Evolutionary conservation across 2,329 filamentous ascomycete species (phyloP), one percentile per base, ranked within the genome.

Genomic region (Claviceps quebecensis): DNA sequence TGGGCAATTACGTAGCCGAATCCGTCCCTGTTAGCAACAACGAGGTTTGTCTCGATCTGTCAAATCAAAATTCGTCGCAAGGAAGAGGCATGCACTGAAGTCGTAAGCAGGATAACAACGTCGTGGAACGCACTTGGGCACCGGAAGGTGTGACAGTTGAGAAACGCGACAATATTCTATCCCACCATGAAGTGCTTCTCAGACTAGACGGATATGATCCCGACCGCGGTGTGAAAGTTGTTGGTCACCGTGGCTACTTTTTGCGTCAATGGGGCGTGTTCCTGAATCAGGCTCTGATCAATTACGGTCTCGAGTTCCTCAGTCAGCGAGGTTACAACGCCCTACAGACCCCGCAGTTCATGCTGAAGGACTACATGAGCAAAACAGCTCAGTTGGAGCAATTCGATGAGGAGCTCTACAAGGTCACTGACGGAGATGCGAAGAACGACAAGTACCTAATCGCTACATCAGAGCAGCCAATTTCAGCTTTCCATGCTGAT

Each of bases 321-420:
- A 80, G 80, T 67, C 75, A 79, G 60, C 86, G 84, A 67, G 89
- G 86, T 52, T 95, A 89, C 69, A 88, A 78, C 34, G 83, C 87
- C 7, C 81, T 91, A 57, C 87, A 93, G 63, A 85, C 91, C 1
- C 90, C 90, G 1, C 89, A 88, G 64, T 94, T 98, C 74, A 95
- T 97, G 87, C 78, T 91, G 56, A 86, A 87, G 68, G 87, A 95
- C 48, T 84, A 88, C 67, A 98, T 98, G 93, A 90, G 86, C 54
- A 97, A 97, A 76, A 98, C 93, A 0, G 93, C 93, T 2, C 93
- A 98, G 70, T 81, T 98, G 26, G 89, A 93, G 59, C 87, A 96
- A 63, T 98, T 98, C 63, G 93, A 98, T 63, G 93, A 97, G 67
- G 91, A 97, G 69, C 74, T 98, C 49, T 98, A 98, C 77, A 97